Conservation (phyloP, 2,329 filamentous ascomycete genomes). For the Stachybotrys chartarum region DNA sequence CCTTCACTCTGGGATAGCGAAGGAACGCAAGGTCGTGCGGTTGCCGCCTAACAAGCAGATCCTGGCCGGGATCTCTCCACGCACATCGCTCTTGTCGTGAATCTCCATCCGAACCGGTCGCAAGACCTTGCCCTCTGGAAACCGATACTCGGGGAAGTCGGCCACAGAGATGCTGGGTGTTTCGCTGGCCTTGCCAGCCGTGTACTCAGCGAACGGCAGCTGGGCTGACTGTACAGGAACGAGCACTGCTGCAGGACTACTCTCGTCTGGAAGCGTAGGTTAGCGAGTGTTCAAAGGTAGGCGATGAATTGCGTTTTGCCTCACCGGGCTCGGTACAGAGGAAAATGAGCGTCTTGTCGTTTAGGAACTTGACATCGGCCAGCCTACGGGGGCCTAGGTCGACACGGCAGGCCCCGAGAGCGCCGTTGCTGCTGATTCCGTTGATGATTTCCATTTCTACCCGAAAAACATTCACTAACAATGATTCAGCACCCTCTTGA, state of each 20-base stretch:
- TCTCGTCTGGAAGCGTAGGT: constrained; percentile 10
- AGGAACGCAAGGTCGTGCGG: constrained; percentile 39
- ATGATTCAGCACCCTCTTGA: not conserved
- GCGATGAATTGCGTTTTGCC: not conserved
- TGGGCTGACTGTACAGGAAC: constrained; percentile 29
- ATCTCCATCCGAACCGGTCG: constrained; percentile 45
- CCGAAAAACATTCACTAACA: constrained; percentile 50
- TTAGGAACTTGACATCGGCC: constrained; percentile 61
- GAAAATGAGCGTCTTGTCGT: constrained; percentile 53
- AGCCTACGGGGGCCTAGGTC: constrained; percentile 36
- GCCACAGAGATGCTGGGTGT: constrained; percentile 6
- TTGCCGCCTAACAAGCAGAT: constrained; percentile 45
- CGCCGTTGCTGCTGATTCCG: constrained; percentile 45
- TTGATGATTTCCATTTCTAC: constrained; percentile 45
- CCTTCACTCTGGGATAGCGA: constrained; percentile 23
- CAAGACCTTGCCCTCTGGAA: constrained; percentile 18
- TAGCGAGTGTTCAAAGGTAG: not conserved
- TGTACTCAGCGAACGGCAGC: constrained; percentile 29
- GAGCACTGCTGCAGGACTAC: constrained; percentile 17
- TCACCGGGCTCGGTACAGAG: constrained; percentile 40
- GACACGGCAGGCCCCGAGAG: constrained; percentile 31
- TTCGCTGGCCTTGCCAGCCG: constrained; percentile 10
- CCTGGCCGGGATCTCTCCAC: constrained; percentile 40
- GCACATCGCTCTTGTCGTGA: constrained; percentile 31
- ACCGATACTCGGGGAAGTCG: constrained; percentile 11